Conservation (phyloP, 345 rosid genomes). For the Nephelium lappaceum region DNA sequence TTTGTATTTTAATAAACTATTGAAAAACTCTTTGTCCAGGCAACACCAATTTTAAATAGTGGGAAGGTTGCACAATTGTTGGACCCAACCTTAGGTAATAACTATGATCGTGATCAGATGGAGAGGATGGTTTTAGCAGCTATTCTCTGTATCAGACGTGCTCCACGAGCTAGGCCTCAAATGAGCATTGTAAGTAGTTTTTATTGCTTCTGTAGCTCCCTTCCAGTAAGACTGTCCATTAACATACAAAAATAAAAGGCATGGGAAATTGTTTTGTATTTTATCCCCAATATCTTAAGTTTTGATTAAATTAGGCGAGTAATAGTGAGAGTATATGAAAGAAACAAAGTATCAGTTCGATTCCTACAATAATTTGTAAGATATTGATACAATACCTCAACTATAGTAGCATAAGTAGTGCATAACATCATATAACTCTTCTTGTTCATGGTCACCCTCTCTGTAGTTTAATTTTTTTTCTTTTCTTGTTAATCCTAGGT, state of each 20-base stretch:
- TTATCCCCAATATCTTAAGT: too few relatives aligned
- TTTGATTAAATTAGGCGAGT: too few relatives aligned
- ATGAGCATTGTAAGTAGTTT: slow-evolving; percentile 83
- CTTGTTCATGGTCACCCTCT: neutral
- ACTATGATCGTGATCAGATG: slow-evolving; percentile 47
- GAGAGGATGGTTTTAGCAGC: slow-evolving; percentile 89
- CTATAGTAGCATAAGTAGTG: neutral
- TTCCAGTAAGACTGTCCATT: too few relatives aligned
- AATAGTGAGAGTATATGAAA: too few relatives aligned
- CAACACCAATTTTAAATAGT: slow-evolving; percentile 68
- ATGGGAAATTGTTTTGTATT: too few relatives aligned
- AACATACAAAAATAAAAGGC: too few relatives aligned
- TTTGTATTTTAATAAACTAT: slow-evolving; percentile 8
- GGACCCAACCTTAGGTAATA: slow-evolving; percentile 52
- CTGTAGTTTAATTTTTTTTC: neutral
- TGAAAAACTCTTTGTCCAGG: slow-evolving; percentile 48
- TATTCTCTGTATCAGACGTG: slow-evolving; percentile 72
- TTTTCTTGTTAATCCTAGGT: slow-evolving; percentile 41
- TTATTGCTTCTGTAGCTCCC: too few relatives aligned
- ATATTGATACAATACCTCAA: neutral
- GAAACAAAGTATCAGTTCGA: too few relatives aligned
- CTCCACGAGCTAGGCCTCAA: slow-evolving; percentile 72
- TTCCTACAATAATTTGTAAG: too few relatives aligned
- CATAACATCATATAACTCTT: neutral
- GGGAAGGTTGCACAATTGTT: slow-evolving; percentile 66